Evolutionary conservation across 768 basidiomycete species (phyloP), one percentile per base, ranked within the genome.

Genomic region (Kwoniella botswanensis): DNA sequence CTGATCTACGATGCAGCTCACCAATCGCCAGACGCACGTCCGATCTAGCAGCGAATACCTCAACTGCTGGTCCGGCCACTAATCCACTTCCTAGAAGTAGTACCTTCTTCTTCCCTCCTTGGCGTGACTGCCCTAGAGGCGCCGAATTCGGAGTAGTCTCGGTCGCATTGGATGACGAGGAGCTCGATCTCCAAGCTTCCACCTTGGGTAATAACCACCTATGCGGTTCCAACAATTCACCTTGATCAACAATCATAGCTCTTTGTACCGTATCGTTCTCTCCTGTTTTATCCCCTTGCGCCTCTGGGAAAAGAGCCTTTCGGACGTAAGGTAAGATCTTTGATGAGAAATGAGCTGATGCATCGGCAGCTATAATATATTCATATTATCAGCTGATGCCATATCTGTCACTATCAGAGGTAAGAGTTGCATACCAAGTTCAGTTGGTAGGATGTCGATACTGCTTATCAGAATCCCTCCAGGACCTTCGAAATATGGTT

Each of bases 81-180:
- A 97, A 93, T n/a, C 95, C 95, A 65, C 92, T 93, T 9, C 95
- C 95, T 2, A 98, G 87, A 77, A 97, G 85, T 43, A 98, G 82
- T 0, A 94, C 87, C 70, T 76, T 83, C 76, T 87, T 88, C 85
- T 90, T 90, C 62, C 68, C 65, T 12, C 29, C 62, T 24, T 67
- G 17, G 12, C 65, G 13, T 59, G 46, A 29, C 4, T 59, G 35
- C 9, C 41, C 18, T 21, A 46, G 21, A 13, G 21, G 52, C 24
- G 29, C 17, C 46, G 21, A n/a, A 22, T 29, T 24, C 65, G n/a
- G 43, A 29, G 4, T 59, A 18, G 10, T n/a, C 26, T 9, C 21
- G 10, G 24, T 4, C 12, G 54, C 21, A 44, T 4, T 18, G 21
- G 35, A 41, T 17, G 68, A 46, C 13, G 68, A 59, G 22, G 15